These are phyloP conservation scores for Letharia lupina DNA, from an alignment of 495 filamentous ascomycete species.

Conservation along the genomic window DNA sequence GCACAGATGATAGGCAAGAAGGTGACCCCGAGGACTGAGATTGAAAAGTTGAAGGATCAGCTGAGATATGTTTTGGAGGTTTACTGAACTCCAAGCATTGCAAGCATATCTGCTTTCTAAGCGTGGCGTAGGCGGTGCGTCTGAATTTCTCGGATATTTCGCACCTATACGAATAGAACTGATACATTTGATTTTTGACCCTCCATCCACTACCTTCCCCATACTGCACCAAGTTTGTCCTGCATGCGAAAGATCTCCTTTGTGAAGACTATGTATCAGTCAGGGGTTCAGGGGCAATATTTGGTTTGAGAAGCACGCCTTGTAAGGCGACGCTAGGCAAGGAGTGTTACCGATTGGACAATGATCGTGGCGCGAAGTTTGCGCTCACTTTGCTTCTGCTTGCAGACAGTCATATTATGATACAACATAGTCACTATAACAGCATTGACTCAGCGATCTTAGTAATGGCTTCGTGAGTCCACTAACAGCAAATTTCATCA, in stretches of 20 bases:
- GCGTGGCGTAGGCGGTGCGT: background rate
- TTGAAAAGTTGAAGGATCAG: slow-evolving; percentile 92
- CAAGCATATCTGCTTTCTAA: background rate
- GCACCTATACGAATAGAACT: background rate
- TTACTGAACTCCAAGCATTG: slow-evolving; percentile 43
- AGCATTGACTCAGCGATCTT: background rate
- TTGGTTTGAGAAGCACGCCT: background rate
- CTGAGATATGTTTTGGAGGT: slow-evolving; percentile 93
- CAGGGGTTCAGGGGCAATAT: background rate
- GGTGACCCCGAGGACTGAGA: slow-evolving; percentile 84
- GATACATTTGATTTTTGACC: background rate
- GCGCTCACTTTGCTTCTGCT: slow-evolving; percentile 5
- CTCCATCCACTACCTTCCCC: background rate
- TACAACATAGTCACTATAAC: background rate
- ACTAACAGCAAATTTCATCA: background rate
- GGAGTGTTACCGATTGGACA: slow-evolving; percentile 15
- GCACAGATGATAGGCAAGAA: slow-evolving; percentile 63
- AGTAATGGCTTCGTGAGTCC: background rate
- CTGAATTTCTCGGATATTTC: background rate
- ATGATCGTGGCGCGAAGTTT: slow-evolving; percentile 6
- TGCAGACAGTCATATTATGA: slow-evolving; percentile 3
- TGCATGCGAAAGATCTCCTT: background rate
- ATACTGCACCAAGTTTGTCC: background rate
- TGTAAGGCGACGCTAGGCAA: background rate
- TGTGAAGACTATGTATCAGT: background rate